Conservation (phyloP, 768 basidiomycete genomes). For the Boletellus emodensis region DNA sequence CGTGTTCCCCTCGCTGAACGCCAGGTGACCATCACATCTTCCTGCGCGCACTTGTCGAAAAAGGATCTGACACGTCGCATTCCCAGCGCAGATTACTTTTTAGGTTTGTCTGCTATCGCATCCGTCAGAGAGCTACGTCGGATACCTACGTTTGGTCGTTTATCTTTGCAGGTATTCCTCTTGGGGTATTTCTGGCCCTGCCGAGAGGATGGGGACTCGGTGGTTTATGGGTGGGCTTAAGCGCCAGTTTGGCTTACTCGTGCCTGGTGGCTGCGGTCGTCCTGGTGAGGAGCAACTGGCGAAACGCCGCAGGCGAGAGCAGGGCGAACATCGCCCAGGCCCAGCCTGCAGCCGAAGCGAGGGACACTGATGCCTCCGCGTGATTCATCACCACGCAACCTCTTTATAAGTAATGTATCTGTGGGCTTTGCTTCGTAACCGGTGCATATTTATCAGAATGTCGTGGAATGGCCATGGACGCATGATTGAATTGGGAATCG, state of each 20-base stretch:
- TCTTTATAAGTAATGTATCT: neutral
- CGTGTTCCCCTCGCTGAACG: constrained; percentile 20
- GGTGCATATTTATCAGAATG: neutral
- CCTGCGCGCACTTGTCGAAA: neutral
- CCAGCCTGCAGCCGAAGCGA: neutral
- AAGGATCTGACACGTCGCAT: constrained; percentile 1
- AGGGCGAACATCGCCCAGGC: neutral
- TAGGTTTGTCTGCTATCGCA: constrained; percentile 28
- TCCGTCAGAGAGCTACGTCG: neutral
- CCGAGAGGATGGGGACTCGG: constrained; percentile 19
- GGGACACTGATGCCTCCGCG: neutral
- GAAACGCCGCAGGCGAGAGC: neutral
- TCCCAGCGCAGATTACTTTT: constrained; percentile 16
- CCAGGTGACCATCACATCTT: constrained; percentile 13
- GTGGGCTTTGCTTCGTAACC: neutral
- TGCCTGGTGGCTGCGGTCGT: constrained; percentile 18
- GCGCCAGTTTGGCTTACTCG: constrained; percentile 18
- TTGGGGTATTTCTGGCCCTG: constrained; percentile 25
- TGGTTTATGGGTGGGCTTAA: constrained; percentile 24
- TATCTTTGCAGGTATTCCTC: constrained; percentile 29
- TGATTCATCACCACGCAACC: neutral
- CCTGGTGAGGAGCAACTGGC: constrained; percentile 19
- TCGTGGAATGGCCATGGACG: neutral
- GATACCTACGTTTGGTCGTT: no score
- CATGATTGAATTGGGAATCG: constrained; percentile 6